phyloP scores from a whole-genome alignment of 2,329 filamentous ascomycete genomes.

The Sordariomycetes sp. region DNA sequence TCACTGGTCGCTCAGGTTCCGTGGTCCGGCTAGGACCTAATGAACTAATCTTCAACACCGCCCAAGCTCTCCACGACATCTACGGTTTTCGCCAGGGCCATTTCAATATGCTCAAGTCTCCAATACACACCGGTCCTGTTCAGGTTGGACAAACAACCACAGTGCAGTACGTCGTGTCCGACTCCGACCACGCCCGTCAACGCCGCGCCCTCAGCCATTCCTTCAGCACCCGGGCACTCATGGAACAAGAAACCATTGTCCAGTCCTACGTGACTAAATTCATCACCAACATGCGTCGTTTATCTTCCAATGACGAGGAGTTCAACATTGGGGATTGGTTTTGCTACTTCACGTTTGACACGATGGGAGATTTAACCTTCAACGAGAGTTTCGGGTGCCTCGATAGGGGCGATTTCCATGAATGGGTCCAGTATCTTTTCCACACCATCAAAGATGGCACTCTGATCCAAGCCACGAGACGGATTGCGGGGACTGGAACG shows the following conservation, averaged over 20 bases:
- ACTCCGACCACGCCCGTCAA: background rate
- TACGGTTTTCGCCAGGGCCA: slow-evolving; percentile 15
- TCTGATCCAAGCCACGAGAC: too few species aligned
- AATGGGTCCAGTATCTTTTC: slow-evolving; percentile 9
- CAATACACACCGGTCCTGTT: too few species aligned
- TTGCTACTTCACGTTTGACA: slow-evolving; percentile 13
- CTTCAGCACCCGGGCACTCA: slow-evolving; percentile 1
- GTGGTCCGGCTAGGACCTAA: too few species aligned
- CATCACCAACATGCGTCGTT: slow-evolving; percentile 9
- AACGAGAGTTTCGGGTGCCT: slow-evolving; percentile 11
- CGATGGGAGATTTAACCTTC: slow-evolving; percentile 16
- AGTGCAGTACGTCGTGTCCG: too few species aligned
- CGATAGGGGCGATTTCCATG: slow-evolving; percentile 7
- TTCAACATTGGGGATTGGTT: background rate
- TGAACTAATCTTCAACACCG: too few species aligned
- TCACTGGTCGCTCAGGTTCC: too few species aligned
- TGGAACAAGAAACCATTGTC: slow-evolving; percentile 4
- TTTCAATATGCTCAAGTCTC: too few species aligned
- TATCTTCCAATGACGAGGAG: background rate
- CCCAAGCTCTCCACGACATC: too few species aligned
- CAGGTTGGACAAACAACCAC: too few species aligned
- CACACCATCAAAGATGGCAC: too few species aligned
- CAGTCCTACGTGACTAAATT: slow-evolving; percentile 11
- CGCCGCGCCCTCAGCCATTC: background rate
- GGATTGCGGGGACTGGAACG: too few species aligned